phyloP scores from a whole-genome alignment of 2,329 filamentous ascomycete species.

The Coniochaeta ligniaria region DNA sequence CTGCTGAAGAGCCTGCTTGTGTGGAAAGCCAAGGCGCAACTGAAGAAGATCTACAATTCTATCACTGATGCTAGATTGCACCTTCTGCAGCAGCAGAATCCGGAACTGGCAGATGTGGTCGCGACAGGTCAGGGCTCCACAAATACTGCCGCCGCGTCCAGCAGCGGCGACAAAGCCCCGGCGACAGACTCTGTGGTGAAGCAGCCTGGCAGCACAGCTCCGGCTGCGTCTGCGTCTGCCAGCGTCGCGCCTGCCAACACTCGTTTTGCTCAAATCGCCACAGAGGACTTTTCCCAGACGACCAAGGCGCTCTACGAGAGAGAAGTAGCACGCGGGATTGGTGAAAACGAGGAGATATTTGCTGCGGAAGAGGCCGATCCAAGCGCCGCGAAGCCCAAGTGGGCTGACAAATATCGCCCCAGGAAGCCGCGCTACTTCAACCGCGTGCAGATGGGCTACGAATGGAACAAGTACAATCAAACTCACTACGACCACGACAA shows the following conservation, averaged over 20 bases:
- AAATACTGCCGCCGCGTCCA: slow-evolving; percentile 1
- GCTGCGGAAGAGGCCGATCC: slow-evolving; percentile 77
- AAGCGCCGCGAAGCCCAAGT: slow-evolving; percentile 58
- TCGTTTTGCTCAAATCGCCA: slow-evolving; percentile 61
- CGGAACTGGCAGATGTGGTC: slow-evolving; percentile 51
- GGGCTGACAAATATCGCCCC: slow-evolving; percentile 79
- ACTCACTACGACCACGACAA: slow-evolving; percentile 99
- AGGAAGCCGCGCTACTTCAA: slow-evolving; percentile 97
- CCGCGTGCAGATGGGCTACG: slow-evolving; percentile 96
- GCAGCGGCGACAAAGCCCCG: slow-evolving; percentile 26
- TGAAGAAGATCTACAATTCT: slow-evolving; percentile 69
- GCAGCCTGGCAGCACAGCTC: slow-evolving; percentile 18
- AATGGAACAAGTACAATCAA: slow-evolving; percentile 99
- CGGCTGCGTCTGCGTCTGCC: slow-evolving; percentile 11
- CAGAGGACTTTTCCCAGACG: slow-evolving; percentile 78
- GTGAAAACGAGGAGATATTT: slow-evolving; percentile 94
- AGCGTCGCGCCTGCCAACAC: slow-evolving; percentile 32
- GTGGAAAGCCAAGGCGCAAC: slow-evolving; percentile 85
- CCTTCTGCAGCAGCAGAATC: slow-evolving; percentile 58
- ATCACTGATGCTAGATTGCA: slow-evolving; percentile 65
- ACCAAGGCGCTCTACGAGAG: slow-evolving; percentile 87
- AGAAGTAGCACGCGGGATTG: slow-evolving; percentile 83
- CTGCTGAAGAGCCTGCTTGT: slow-evolving; percentile 76
- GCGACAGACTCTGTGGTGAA: slow-evolving; percentile 7
- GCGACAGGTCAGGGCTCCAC: not conserved